Evolutionary conservation across 108 stramenopile genomes (phyloP), one percentile per base, ranked within the genome.

Genomic region (Asterionellopsis glacialis): DNA sequence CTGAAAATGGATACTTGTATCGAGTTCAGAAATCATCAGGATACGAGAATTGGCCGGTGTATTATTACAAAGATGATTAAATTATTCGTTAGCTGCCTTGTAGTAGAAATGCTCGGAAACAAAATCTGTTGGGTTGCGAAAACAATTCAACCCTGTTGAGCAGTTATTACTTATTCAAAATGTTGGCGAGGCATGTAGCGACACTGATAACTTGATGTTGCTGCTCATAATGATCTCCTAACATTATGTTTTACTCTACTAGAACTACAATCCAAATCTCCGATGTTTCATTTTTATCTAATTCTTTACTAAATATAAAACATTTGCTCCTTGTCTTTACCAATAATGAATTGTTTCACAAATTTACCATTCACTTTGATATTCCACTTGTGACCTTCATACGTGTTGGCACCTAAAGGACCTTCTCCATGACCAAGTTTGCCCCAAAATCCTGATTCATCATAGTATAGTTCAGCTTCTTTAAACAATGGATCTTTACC

Each of bases 401-500:
- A 94, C 1, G 87, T 90, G 61, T 94, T 94, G 12, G 88, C 83
- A 39, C 61, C 45, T 11, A 82, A 59, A 10, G 60, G 39, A 26
- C 78, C 67, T 67, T 87, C 83, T 22, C 71, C 78, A 43, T 55
- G 63, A 11, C 83, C 83, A 39, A 90, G 61, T 9, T 81, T 67
- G 6, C 83, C 88, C 86, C 89, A 94, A 54, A 85, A 87, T 24
- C 76, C 63, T 9, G 84, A 84, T 45, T 90, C 82, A 45, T 70
- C 49, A 51, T 70, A 90, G 28, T 69, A 87, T 27, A 90, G 48
- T 41, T 77, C 45, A 0, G 87, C 88, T 47, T 74, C 47, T n/a
- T 61, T 65, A 59, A 81, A 75, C 3, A 15, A 42, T 51, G 70
- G 68, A 49, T 91, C 82, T 3, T 61, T 57, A 43, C 80, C 77